Evolutionary conservation across 2,329 filamentous ascomycete genomes (phyloP).

Genomic region (Ophiocordyceps camponoti-leonardi): DNA sequence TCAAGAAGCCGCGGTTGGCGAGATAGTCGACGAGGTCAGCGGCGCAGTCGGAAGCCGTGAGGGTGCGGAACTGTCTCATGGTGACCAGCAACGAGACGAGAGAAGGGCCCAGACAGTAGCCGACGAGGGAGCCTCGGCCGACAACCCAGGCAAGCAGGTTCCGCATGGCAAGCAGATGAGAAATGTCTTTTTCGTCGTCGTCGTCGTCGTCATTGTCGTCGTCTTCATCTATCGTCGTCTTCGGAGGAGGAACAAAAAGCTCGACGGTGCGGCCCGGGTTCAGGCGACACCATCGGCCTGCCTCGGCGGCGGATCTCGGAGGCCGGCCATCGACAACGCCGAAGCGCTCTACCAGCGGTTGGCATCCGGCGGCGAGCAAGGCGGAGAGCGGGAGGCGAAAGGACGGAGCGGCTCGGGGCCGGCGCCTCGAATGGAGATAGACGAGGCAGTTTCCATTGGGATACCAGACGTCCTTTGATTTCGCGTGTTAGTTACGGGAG

Average conservation of each 20-base stretch:
- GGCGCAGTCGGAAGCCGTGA: constrained; percentile 32
- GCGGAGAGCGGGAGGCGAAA: constrained; percentile 45
- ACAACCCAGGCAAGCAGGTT: constrained; percentile 63
- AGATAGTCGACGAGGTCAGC: constrained; percentile 47
- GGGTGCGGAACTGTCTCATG: constrained; percentile 42
- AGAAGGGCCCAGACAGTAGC: constrained; percentile 44
- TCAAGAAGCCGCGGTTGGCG: constrained; percentile 51
- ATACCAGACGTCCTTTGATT: constrained; percentile 50
- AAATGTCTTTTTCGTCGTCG: constrained; percentile 31
- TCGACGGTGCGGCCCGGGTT: constrained; percentile 26
- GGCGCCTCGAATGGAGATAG: constrained; percentile 48
- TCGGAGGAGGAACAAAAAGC: constrained; percentile 53
- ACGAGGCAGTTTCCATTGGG: constrained; percentile 51
- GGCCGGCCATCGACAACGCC: constrained; percentile 15
- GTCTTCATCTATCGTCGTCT: constrained; percentile 12
- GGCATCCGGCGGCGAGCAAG: constrained; percentile 40
- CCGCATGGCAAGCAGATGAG: constrained; percentile 50
- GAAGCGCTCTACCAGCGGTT: constrained; percentile 39
- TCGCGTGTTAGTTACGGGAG: not conserved
- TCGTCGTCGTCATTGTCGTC: constrained; percentile 19
- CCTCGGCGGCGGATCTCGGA: constrained; percentile 10
- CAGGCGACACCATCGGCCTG: constrained; percentile 14
- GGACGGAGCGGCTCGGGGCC: constrained; percentile 47
- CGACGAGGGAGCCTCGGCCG: constrained; percentile 44
- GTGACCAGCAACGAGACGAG: constrained; percentile 47